These are phyloP conservation scores for Aspergillus ellipticus DNA, from an alignment of 495 filamentous ascomycete genomes.

Conservation along the genomic window DNA sequence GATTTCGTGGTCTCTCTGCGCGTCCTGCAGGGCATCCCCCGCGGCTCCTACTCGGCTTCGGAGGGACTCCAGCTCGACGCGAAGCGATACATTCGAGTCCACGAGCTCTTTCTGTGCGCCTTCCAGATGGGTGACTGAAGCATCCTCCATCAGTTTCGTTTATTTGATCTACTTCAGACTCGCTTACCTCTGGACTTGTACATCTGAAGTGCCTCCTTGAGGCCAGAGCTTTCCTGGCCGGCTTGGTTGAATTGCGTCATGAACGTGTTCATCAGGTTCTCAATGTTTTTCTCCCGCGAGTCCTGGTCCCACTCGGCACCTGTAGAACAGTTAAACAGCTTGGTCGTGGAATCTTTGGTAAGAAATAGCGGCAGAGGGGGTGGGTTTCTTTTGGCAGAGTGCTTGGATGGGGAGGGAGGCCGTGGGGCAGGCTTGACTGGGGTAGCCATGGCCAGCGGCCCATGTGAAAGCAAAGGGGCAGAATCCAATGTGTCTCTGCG, in stretches of 20 bases:
- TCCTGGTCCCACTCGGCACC: conserved; percentile 70
- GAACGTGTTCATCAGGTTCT: conserved; percentile 56
- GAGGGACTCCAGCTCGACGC: conserved; percentile 55
- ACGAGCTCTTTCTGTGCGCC: conserved; percentile 52
- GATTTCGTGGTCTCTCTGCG: conserved; percentile 50
- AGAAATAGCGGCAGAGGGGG: conserved; percentile 47
- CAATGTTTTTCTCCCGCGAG: conserved; percentile 60
- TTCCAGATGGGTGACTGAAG: conserved; percentile 66
- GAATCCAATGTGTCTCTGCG: conserved; percentile 5
- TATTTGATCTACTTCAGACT: neutral
- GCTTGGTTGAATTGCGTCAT: conserved; percentile 59
- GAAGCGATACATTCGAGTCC: conserved; percentile 52
- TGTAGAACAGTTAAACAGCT: conserved; percentile 39
- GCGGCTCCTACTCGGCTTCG: conserved; percentile 43
- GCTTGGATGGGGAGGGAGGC: conserved; percentile 21
- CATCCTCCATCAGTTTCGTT: neutral
- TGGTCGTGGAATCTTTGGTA: conserved; percentile 65
- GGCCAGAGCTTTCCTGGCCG: conserved; percentile 53
- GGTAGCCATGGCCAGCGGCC: conserved; percentile 19
- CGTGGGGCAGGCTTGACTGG: conserved; percentile 17
- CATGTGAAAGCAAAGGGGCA: conserved; percentile 9
- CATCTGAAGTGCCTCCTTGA: conserved; percentile 65
- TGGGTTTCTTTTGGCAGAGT: conserved; percentile 23
- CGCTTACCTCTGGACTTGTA: conserved; percentile 73
- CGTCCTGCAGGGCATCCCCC: conserved; percentile 46